A percentile compares a stretch with the other conserved stretches of the same genome.
phyloP scores from a whole-genome alignment of 202 grass and related monocot species.

The Tripidium arundinaceum region DNA sequence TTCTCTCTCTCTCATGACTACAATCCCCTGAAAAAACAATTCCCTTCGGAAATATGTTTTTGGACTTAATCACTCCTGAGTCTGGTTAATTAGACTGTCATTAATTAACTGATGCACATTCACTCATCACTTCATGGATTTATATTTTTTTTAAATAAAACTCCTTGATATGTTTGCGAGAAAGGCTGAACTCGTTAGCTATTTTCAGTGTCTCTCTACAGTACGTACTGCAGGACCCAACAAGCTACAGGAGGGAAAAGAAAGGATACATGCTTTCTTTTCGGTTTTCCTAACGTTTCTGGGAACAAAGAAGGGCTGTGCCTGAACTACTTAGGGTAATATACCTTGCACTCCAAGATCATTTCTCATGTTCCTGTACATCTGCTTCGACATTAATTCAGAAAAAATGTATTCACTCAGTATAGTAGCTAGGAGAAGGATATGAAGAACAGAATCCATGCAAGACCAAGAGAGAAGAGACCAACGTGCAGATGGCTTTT shows the following conservation, averaged over 20 bases:
- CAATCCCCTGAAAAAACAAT: background rate
- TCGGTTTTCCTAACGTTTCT: background rate
- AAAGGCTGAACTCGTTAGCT: background rate
- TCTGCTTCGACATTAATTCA: conserved; percentile 47
- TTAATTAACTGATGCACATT: background rate
- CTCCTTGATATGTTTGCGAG: background rate
- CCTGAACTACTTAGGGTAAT: background rate
- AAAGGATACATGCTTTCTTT: background rate
- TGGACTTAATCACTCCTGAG: too few relatives aligned
- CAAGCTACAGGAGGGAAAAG: background rate
- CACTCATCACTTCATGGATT: background rate
- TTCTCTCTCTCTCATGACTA: background rate
- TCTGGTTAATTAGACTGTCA: background rate
- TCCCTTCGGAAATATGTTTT: too few relatives aligned
- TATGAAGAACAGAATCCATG: background rate
- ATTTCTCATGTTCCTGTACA: conserved; percentile 97
- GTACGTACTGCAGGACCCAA: background rate
- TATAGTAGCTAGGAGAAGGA: background rate
- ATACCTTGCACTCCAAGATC: conserved; percentile 77
- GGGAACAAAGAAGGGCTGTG: background rate
- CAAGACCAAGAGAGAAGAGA: background rate
- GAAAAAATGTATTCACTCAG: too few relatives aligned
- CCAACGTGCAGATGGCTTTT: conserved; percentile 88
- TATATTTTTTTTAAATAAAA: background rate
- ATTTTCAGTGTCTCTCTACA: background rate